phyloP scores from a whole-genome alignment of 495 filamentous ascomycete species.

The Tuber microsphaerosporum region DNA sequence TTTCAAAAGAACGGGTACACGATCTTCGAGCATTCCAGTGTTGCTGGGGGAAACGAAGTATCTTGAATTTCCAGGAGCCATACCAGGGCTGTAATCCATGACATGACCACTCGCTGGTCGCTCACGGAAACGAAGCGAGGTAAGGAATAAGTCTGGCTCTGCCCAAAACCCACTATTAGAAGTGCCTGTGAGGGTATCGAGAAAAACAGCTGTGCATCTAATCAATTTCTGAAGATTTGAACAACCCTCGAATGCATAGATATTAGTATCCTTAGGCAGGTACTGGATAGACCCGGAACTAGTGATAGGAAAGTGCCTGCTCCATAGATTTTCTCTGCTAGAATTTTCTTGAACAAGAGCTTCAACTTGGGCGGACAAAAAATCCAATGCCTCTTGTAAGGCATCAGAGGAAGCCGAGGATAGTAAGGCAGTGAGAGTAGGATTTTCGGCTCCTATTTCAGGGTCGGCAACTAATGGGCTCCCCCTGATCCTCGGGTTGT shows the following conservation, averaged over 20 bases:
- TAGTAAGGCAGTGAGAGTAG: background rate
- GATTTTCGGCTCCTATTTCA: background rate
- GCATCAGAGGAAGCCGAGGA: background rate
- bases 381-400: background rate
- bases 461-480: background rate
- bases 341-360: background rate
- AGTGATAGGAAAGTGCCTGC: background rate
- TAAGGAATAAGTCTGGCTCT: background rate
- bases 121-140: background rate
- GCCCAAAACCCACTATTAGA: background rate
- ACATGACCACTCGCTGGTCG: background rate
- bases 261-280: background rate
- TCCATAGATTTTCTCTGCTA: background rate
- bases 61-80: background rate
- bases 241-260: background rate
- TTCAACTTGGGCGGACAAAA: background rate
- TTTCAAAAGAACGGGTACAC: background rate
- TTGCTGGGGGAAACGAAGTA: background rate
- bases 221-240: background rate
- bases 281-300: background rate
- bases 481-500: background rate
- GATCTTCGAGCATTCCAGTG: constrained; percentile 3
- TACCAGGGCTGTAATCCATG: background rate
- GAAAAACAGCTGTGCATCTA: background rate
- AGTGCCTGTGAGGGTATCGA: background rate